A percentile compares a stretch with the other conserved stretches of the same genome.
Evolutionary conservation across 495 filamentous ascomycete species (phyloP).

Genomic region (Barbatosphaeria neglecta): DNA sequence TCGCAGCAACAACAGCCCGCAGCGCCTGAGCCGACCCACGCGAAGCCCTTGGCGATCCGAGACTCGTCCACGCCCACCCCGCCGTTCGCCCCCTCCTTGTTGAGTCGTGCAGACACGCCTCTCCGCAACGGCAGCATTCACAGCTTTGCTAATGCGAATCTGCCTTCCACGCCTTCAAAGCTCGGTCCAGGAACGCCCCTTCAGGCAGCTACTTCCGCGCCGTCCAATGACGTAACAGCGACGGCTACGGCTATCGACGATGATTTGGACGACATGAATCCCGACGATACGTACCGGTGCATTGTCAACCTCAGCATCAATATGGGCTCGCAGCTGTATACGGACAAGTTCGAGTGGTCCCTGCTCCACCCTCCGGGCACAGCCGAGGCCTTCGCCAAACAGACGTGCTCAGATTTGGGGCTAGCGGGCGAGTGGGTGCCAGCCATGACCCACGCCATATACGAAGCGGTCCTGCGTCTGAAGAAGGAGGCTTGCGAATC

Average conservation of each 20-base stretch:
- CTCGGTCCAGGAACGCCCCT: slow-evolving; percentile 5
- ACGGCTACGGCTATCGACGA: slow-evolving; percentile 38
- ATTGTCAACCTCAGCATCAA: slow-evolving; percentile 88
- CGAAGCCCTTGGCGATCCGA: slow-evolving; percentile 1
- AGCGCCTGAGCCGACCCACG: slow-evolving; percentile 30
- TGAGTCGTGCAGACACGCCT: slow-evolving; percentile 38
- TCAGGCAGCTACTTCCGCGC: slow-evolving; percentile 9
- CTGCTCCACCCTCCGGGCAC: slow-evolving; percentile 83
- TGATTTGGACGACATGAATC: slow-evolving; percentile 53
- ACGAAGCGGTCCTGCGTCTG: slow-evolving; percentile 81
- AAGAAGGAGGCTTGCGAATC: slow-evolving; percentile 95
- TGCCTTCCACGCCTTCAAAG: slow-evolving; percentile 19
- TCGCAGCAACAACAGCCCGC: slow-evolving; percentile 30
- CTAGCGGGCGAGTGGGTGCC: slow-evolving; percentile 87
- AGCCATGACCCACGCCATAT: slow-evolving; percentile 89
- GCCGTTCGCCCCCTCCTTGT: slow-evolving; percentile 13
- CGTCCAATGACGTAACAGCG: slow-evolving; percentile 33
- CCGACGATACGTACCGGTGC: slow-evolving; percentile 85
- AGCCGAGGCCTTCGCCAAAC: slow-evolving; percentile 82
- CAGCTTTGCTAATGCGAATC: too few relatives aligned
- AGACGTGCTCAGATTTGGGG: slow-evolving; percentile 84
- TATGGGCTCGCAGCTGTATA: slow-evolving; percentile 82
- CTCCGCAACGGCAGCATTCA: slow-evolving; percentile 18
- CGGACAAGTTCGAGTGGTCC: slow-evolving; percentile 98
- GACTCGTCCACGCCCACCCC: slow-evolving; percentile 32